Conservation (phyloP, 2,329 filamentous ascomycete genomes). For the Venturia pyrina region DNA sequence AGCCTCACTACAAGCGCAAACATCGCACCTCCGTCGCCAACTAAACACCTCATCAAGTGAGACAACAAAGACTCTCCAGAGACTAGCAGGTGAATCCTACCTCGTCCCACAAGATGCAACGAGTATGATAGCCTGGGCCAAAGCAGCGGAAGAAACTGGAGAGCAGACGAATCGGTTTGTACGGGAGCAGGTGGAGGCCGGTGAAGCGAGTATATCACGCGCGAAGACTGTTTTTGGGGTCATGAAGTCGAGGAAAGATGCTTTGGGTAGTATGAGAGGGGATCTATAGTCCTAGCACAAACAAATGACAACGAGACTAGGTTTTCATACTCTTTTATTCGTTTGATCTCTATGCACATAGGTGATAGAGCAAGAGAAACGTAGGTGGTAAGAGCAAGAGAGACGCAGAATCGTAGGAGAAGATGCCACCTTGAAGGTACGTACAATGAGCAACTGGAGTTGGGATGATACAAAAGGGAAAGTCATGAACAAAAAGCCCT, state of each 20-base stretch:
- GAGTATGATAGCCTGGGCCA: constrained; percentile 13
- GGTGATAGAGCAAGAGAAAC: background rate
- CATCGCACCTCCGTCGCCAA: constrained; percentile 24
- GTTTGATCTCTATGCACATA: background rate
- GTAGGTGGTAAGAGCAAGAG: background rate
- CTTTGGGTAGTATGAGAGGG: constrained; percentile 2
- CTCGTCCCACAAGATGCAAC: constrained; percentile 23
- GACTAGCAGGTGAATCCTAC: constrained; percentile 29
- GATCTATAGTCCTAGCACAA: background rate
- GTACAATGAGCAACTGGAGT: background rate
- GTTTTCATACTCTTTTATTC: too few species aligned
- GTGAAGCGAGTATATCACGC: constrained; percentile 7
- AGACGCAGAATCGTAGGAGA: background rate
- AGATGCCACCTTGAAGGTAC: background rate
- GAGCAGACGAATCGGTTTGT: constrained; percentile 11
- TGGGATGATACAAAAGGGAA: background rate
- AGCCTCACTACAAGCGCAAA: constrained; percentile 24
- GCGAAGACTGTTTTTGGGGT: constrained; percentile 7
- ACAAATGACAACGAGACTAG: too few species aligned
- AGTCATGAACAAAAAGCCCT: background rate
- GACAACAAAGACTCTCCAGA: constrained; percentile 20
- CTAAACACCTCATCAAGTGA: constrained; percentile 23
- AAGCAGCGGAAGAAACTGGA: constrained; percentile 11
- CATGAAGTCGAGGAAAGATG: background rate
- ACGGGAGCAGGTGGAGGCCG: constrained; percentile 5